Evolutionary conservation across 495 filamentous ascomycete genomes (phyloP).

Genomic region (Penicillium lividum): DNA sequence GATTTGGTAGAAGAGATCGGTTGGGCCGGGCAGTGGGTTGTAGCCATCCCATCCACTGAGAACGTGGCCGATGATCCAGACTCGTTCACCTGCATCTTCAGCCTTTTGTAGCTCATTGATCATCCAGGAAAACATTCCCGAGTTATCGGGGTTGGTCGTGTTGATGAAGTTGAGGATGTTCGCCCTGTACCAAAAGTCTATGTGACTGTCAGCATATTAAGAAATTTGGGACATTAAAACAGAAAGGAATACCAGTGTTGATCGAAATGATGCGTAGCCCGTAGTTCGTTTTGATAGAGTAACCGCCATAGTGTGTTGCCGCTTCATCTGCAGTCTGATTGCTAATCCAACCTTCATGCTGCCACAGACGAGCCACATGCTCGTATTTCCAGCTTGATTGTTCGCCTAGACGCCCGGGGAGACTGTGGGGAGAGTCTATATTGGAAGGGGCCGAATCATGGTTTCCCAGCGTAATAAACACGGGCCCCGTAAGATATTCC

Average conservation of each 20-base stretch:
- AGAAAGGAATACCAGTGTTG: conserved; percentile 47
- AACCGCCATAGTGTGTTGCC: conserved; percentile 51
- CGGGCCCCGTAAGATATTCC: conserved; percentile 54
- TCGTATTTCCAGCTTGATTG: conserved; percentile 60
- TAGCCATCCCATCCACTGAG: conserved; percentile 53
- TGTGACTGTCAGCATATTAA: conserved; percentile 25
- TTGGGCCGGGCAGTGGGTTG: conserved; percentile 51
- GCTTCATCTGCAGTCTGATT: conserved; percentile 42
- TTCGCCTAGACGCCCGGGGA: conserved; percentile 53
- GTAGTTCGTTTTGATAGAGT: conserved; percentile 49
- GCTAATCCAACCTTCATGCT: conserved; percentile 53
- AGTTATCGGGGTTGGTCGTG: conserved; percentile 49
- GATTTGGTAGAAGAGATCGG: conserved; percentile 58
- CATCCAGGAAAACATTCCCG: conserved; percentile 52
- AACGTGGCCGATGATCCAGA: conserved; percentile 59
- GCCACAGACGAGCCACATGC: conserved; percentile 53
- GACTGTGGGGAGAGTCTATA: conserved; percentile 49
- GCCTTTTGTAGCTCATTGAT: conserved; percentile 53
- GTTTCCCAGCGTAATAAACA: conserved; percentile 56
- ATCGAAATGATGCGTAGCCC: conserved; percentile 53
- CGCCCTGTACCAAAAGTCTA: conserved; percentile 52
- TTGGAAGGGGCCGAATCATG: conserved; percentile 57
- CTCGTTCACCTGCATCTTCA: conserved; percentile 52
- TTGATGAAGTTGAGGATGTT: conserved; percentile 53
- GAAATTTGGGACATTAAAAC: background rate